Conservation (phyloP, 2,329 filamentous ascomycete species). For the Didymella pomorum region DNA sequence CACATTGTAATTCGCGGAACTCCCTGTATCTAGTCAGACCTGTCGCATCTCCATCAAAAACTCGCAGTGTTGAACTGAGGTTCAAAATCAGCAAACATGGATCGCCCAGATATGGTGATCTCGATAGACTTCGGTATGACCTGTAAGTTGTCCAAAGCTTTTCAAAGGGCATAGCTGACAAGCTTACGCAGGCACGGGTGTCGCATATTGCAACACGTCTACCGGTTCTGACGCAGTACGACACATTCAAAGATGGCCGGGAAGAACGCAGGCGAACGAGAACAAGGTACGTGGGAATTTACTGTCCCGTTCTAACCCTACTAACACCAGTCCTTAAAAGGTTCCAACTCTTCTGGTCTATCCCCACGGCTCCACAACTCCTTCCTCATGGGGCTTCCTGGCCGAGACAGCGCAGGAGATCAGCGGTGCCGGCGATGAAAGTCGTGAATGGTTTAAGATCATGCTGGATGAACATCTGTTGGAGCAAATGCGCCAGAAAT, state of each 20-base stretch:
- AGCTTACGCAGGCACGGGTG: constrained; percentile 44
- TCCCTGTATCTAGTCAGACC: background rate
- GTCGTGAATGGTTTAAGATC: constrained; percentile 63
- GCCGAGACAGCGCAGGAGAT: constrained; percentile 52
- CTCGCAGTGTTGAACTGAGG: background rate
- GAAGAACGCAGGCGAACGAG: constrained; percentile 61
- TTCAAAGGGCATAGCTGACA: background rate
- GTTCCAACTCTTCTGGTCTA: constrained; percentile 63
- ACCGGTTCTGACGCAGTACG: constrained; percentile 45
- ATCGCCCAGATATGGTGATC: constrained; percentile 43
- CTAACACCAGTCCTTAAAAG: background rate
- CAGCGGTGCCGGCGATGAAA: constrained; percentile 53
- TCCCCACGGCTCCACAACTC: constrained; percentile 30
- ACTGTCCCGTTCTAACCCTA: rapidly evolving
- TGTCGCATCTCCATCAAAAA: background rate
- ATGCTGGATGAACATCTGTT: constrained; percentile 58
- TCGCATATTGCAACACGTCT: constrained; percentile 50
- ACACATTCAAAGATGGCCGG: constrained; percentile 61
- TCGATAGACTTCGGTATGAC: constrained; percentile 51
- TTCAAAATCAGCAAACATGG: background rate
- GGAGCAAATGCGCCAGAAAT: constrained; percentile 16
- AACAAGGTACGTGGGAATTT: constrained; percentile 53
- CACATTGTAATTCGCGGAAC: too few species aligned
- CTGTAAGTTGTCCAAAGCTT: constrained; percentile 33
- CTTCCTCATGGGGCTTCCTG: constrained; percentile 64